Percentiles rank a stretch among this genome's conserved stretches.
Evolutionary conservation across 179 eudicot genomes (phyloP).

Genomic region (Gypsophila paniculata): DNA sequence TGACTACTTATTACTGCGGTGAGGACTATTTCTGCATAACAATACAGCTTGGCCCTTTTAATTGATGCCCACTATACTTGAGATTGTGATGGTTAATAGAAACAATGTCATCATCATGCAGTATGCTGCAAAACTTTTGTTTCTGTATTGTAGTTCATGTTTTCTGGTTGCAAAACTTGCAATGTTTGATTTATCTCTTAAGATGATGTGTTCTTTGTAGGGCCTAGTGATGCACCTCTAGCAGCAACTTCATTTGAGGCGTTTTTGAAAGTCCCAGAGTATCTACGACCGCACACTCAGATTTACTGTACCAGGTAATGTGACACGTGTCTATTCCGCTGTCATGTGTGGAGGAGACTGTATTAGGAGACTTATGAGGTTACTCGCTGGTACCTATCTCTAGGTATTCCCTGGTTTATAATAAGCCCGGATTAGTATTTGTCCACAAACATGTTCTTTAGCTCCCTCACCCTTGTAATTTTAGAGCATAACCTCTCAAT

Average conservation of each 20-base stretch:
- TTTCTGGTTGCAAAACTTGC: no score
- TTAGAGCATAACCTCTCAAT: no score
- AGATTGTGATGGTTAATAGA: no score
- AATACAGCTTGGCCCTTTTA: no score
- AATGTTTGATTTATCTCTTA: not conserved
- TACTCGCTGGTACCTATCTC: not conserved
- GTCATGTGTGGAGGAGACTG: not conserved
- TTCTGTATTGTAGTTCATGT: no score
- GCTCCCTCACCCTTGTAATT: no score
- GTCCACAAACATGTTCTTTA: not conserved
- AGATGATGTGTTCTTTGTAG: conserved; percentile 37
- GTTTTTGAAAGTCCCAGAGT: conserved; percentile 89
- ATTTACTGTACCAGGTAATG: conserved; percentile 93
- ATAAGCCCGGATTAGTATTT: not conserved
- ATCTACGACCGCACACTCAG: conserved; percentile 89
- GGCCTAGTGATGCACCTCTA: conserved; percentile 93
- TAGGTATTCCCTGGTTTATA: conserved; percentile 1
- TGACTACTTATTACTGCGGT: conserved; percentile 95
- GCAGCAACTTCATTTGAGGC: conserved; percentile 88
- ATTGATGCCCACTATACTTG: no score
- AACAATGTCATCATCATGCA: no score
- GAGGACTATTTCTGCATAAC: conserved; percentile 22
- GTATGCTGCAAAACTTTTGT: no score
- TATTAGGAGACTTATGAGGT: not conserved
- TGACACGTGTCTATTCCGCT: conserved; percentile 1